Conservation (phyloP, 2,329 filamentous ascomycete genomes). For the Phyllosticta citrichinensis region DNA sequence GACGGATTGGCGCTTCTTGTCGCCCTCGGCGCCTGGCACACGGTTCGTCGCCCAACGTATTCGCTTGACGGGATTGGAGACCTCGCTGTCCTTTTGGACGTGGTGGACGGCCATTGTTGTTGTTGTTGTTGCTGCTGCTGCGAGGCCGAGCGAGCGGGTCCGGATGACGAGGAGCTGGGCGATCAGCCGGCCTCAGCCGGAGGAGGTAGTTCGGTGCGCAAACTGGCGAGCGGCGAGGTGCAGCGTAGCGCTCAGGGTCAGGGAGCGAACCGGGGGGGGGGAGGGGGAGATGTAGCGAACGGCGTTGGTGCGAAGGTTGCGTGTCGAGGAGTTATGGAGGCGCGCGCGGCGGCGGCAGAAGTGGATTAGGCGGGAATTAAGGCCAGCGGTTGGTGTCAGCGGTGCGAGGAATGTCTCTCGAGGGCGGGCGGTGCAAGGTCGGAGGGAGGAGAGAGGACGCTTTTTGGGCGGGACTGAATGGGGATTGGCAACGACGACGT, state of each 20-base stretch:
- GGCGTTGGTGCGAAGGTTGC: neutral
- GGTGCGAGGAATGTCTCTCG: slow-evolving; percentile 8
- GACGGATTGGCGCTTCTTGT: slow-evolving; percentile 72
- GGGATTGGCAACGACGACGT: neutral
- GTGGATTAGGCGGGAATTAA: slow-evolving; percentile 16
- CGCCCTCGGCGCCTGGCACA: slow-evolving; percentile 62
- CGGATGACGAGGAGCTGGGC: slow-evolving; percentile 13
- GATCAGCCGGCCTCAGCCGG: slow-evolving; percentile 28
- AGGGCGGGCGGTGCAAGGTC: neutral
- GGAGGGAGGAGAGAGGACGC: slow-evolving; percentile 3
- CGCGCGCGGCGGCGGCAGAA: slow-evolving; percentile 4
- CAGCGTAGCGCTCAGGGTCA: neutral
- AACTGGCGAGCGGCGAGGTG: neutral
- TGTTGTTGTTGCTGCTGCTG: too few species aligned
- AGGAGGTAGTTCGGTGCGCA: slow-evolving; percentile 15
- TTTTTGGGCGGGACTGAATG: slow-evolving; percentile 5
- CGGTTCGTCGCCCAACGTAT: slow-evolving; percentile 96
- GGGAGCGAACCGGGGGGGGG: slow-evolving; percentile 3
- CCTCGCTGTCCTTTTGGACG: slow-evolving; percentile 36
- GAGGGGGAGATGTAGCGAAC: slow-evolving; percentile 3
- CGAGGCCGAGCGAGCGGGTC: slow-evolving; percentile 4
- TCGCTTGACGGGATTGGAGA: slow-evolving; percentile 59
- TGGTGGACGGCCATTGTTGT: slow-evolving; percentile 21
- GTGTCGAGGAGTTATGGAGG: slow-evolving; percentile 2
- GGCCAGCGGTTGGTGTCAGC: slow-evolving; percentile 12